Base-by-base conservation (phyloP, 2,329 filamentous ascomycete genomes). In the Penicillium olsonii region DNA sequence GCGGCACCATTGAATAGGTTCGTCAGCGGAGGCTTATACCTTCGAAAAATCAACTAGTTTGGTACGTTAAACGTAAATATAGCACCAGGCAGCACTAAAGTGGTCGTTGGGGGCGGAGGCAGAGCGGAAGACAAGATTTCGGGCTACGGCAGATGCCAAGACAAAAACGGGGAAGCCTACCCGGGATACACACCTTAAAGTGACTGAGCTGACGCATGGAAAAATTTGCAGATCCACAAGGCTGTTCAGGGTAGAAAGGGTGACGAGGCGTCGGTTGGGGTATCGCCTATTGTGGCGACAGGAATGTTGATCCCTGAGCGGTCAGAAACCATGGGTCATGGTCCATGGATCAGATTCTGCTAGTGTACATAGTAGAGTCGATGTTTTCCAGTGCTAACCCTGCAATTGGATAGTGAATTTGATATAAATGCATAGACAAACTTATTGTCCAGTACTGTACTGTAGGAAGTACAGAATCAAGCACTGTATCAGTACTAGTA, bases 91-190 rank as follows among this genome's bases (percentile, higher is more conserved):
- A 48, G 27, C 45, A 42, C 7, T 8, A 33, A 31, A 42, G 19
- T 42, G 17, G 2, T 14, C 15, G 22, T 22, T 22, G 19, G 26
- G n/a, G 24, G 38, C 29, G 31, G 31, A 33, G 24, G 10, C 9
- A 9, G 12, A 31, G 33, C 27, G 39, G 33, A 43, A 42, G n/a
- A 35, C 17, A 15, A 15, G 39, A 7, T 20, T 39, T 26, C 24
- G 45, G 45, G 11, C 26, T 11, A 29, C n/a, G 22, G 22, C 15
- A 40, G 10, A 44, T 49, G 47, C 47, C 47, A 49, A 49, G 47
- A 40, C 17, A 22, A 35, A 49, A 49, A 49, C 18, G n/a, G 42
- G 2, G 47, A 5, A 49, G 47, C 47, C 47, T 49, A 40, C 9
- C n/a, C 20, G 19, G 22, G 24, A 15, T 40, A 19, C 2, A 15